These are phyloP conservation scores for Furcasterigmium sp. DNA, from an alignment of 2,329 filamentous ascomycete genomes.

Conservation along the genomic window DNA sequence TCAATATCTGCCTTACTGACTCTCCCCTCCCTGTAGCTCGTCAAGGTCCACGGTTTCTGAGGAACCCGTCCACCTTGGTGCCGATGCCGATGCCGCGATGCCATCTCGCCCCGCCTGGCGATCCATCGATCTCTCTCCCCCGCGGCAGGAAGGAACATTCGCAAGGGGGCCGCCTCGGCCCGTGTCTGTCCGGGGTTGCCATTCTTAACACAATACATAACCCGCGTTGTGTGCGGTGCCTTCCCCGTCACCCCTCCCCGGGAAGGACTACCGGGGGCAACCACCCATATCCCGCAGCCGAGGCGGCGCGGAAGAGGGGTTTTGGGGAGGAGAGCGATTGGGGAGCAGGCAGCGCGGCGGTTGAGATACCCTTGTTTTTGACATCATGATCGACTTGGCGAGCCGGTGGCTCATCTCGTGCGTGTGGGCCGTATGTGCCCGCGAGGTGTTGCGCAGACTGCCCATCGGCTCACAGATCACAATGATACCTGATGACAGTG, in stretches of 20 bases:
- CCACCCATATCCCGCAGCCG: neutral
- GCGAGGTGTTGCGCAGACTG: too few species aligned
- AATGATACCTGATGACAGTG: neutral
- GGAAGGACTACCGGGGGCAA: too few species aligned
- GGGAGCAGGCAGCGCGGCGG: neutral
- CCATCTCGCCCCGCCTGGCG: conserved; percentile 8
- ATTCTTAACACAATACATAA: too few species aligned
- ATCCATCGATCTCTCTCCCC: neutral
- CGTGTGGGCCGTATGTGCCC: too few species aligned
- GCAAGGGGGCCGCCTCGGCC: too few species aligned
- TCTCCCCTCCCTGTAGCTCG: conserved; percentile 4
- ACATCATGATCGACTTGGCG: neutral
- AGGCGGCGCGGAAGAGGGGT: neutral
- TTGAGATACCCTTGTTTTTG: conserved; percentile 1
- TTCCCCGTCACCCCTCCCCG: too few species aligned
- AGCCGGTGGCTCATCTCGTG: neutral
- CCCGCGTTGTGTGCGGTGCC: too few species aligned
- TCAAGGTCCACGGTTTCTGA: conserved; percentile 60
- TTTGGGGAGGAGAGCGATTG: neutral
- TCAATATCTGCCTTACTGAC: neutral
- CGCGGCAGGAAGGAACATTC: neutral
- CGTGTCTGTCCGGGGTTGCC: too few species aligned
- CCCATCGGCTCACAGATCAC: too few species aligned
- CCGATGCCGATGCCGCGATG: neutral
- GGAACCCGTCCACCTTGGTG: conserved; percentile 12